Percentiles rank a stretch among this genome's conserved stretches.
These are phyloP conservation scores for Diaporthe capsici DNA, from an alignment of 2,329 filamentous ascomycete genomes.

Conservation along the genomic window DNA sequence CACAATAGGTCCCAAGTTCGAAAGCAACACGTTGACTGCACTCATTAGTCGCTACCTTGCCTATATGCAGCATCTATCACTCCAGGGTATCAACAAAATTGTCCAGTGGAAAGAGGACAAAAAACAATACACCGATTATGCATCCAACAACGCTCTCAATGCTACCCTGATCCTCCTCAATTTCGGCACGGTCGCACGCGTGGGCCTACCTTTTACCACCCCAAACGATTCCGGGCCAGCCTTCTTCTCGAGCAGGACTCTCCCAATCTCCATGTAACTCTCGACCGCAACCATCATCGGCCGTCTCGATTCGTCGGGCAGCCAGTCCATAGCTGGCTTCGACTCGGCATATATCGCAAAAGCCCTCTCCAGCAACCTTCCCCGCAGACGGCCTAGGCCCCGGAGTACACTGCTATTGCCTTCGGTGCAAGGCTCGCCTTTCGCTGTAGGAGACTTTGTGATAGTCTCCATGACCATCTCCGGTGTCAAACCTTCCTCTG, in stretches of 20 bases:
- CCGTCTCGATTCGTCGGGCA: constrained; percentile 72
- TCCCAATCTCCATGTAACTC: constrained; percentile 46
- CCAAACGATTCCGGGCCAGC: constrained; percentile 2
- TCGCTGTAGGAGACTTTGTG: constrained; percentile 46
- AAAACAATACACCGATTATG: neutral
- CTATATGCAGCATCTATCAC: neutral
- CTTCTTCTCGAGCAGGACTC: constrained; percentile 42
- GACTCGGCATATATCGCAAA: constrained; percentile 72
- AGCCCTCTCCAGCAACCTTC: constrained; percentile 70
- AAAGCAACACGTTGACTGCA: neutral
- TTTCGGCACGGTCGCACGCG: constrained; percentile 43
- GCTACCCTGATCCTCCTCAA: constrained; percentile 42
- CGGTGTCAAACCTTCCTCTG: constrained; percentile 67
- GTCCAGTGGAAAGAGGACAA: neutral
- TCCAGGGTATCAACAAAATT: constrained; percentile 15
- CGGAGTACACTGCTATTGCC: neutral
- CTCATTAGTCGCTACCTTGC: neutral
- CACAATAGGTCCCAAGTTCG: neutral
- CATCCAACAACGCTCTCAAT: constrained; percentile 41
- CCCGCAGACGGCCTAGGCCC: constrained; percentile 61
- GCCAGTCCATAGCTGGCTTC: constrained; percentile 68
- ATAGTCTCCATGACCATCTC: constrained; percentile 68
- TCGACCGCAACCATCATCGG: constrained; percentile 46
- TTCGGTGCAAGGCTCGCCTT: neutral
- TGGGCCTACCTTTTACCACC: constrained; percentile 34